Conservation (phyloP, 1,284 basidiomycete species). For the Cryptococcus deneoformans region DNA sequence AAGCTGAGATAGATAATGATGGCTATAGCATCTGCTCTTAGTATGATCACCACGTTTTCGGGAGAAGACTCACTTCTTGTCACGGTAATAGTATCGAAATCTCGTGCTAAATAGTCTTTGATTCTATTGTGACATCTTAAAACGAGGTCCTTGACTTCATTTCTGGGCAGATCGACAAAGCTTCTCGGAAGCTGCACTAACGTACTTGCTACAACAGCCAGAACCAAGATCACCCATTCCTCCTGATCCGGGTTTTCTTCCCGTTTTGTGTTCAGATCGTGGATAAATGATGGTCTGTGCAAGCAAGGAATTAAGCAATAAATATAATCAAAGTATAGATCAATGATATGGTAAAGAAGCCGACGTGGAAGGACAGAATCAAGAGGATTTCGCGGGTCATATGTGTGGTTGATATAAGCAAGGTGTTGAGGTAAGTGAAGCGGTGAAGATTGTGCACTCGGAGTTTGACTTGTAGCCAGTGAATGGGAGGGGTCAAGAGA, state of each 20-base stretch:
- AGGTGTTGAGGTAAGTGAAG: conserved; percentile 1
- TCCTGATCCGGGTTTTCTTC: conserved; percentile 28
- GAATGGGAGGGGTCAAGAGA: not conserved
- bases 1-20: conserved; percentile 13
- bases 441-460: not conserved
- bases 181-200: conserved; percentile 39
- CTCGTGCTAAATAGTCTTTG: conserved; percentile 28
- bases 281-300: conserved; percentile 41
- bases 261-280: conserved; percentile 31
- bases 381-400: conserved; percentile 33
- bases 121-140: conserved; percentile 24
- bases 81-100: conserved; percentile 11
- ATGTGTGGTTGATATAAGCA: not conserved
- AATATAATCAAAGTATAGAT: conserved; percentile 45
- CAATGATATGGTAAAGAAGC: conserved; percentile 36
- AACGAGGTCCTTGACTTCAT: conserved; percentile 33
- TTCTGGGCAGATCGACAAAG: conserved; percentile 32
- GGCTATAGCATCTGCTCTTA: conserved; percentile 4
- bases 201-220: conserved; percentile 38
- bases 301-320: conserved; percentile 37
- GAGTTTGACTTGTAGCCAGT: not conserved
- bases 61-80: conserved; percentile 9
- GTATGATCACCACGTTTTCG: not conserved
- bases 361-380: conserved; percentile 39
- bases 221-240: conserved; percentile 32